Conservation (phyloP, 192 early-diverging fungal genomes). For the Entomortierella lignicola region DNA sequence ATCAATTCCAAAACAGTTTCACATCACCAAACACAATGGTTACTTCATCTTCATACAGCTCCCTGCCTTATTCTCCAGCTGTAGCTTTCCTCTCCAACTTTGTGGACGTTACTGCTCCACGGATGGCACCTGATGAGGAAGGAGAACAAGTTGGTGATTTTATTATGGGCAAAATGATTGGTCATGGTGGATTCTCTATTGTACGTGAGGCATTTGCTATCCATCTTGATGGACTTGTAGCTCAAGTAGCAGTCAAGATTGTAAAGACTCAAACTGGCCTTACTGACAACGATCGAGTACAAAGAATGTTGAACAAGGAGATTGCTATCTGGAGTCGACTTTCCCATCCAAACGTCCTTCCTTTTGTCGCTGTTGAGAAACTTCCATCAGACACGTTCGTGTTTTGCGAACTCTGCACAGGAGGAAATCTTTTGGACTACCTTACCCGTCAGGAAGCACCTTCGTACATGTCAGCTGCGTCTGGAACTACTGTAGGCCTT, state of each 20-base stretch:
- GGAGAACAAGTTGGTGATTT: conserved; percentile 83
- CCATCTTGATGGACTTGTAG: conserved; percentile 55
- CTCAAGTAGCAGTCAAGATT: conserved; percentile 76
- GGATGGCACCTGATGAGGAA: conserved; percentile 61
- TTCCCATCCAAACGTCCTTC: conserved; percentile 75
- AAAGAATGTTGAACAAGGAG: conserved; percentile 69
- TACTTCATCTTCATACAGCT: conserved; percentile 50
- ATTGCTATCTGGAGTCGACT: conserved; percentile 75
- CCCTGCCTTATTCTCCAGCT: conserved; percentile 52
- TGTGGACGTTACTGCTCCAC: conserved; percentile 39
- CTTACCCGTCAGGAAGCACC: conserved; percentile 47
- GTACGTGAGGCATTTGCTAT: conserved; percentile 76
- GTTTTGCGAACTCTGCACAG: conserved; percentile 75
- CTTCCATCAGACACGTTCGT: conserved; percentile 75
- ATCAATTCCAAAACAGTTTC: conserved; percentile 11
- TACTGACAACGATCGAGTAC: conserved; percentile 54
- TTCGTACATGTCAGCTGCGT: conserved; percentile 21
- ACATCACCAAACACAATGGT: conserved; percentile 29
- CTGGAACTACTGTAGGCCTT: conserved; percentile 45
- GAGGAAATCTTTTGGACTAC: conserved; percentile 73
- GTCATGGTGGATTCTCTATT: conserved; percentile 79
- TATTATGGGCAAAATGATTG: conserved; percentile 74
- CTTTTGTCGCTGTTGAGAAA: conserved; percentile 73
- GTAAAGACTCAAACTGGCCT: conserved; percentile 62
- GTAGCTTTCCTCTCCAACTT: conserved; percentile 52